Evolutionary conservation across 1,284 basidiomycete genomes (phyloP).

Genomic region (Cutaneotrichosporon sp.): DNA sequence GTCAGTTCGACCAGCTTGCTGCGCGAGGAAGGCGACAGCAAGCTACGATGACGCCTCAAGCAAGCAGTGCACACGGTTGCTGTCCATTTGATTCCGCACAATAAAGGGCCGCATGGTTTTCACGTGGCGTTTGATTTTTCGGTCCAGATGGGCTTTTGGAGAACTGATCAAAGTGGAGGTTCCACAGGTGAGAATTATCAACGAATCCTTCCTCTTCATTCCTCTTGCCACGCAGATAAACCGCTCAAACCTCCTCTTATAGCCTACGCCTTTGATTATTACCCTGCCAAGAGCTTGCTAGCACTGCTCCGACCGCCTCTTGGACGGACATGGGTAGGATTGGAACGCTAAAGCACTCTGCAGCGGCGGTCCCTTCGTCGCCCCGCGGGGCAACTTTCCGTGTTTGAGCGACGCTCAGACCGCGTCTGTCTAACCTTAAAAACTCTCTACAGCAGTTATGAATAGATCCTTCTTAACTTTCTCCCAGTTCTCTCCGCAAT

Average conservation of each 20-base stretch:
- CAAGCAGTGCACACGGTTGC: too few relatives aligned
- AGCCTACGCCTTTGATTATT: background rate
- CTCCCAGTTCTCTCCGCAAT: background rate
- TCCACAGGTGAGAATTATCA: too few relatives aligned
- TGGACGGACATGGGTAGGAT: background rate
- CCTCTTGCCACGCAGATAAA: background rate
- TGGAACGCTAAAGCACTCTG: background rate
- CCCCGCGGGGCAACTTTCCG: background rate
- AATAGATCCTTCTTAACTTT: background rate
- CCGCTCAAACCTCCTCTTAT: background rate
- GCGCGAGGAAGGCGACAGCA: background rate
- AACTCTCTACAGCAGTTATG: background rate
- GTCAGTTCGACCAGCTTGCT: background rate
- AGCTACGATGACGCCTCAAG: too few relatives aligned
- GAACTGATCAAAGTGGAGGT: too few relatives aligned
- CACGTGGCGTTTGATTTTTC: too few relatives aligned
- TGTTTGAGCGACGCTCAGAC: background rate
- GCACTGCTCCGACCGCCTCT: background rate
- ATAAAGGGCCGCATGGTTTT: too few relatives aligned
- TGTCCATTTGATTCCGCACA: too few relatives aligned
- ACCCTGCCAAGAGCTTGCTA: background rate
- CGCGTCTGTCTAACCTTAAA: background rate
- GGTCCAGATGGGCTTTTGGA: too few relatives aligned
- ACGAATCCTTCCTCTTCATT: background rate
- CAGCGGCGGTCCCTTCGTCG: background rate